Conservation (phyloP, 306 rosid genomes). For the Ochetophila trinervis region DNA sequence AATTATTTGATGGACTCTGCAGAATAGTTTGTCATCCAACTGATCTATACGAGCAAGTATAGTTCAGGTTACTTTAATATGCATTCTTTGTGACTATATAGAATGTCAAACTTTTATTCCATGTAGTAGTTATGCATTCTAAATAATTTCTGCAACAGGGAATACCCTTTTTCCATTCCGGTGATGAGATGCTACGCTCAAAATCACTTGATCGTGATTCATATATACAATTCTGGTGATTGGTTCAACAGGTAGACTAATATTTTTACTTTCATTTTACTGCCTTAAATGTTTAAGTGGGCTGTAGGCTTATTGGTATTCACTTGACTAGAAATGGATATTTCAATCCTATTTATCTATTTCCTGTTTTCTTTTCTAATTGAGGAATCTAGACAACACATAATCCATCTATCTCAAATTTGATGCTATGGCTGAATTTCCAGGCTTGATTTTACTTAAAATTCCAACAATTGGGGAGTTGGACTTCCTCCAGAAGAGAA, state of each 20-base stretch:
- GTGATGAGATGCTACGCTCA: slow-evolving; percentile 87
- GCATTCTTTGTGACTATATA: too few relatives aligned
- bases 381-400: neutral
- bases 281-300: neutral
- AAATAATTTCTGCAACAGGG: slow-evolving; percentile 50
- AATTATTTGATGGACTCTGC: too few relatives aligned
- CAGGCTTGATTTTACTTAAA: slow-evolving; percentile 89
- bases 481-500: slow-evolving; percentile 92
- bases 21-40: too few relatives aligned
- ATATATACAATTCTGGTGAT: slow-evolving; percentile 94
- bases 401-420: slow-evolving; percentile 6
- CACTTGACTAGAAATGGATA: neutral
- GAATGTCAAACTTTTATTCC: too few relatives aligned
- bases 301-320: neutral
- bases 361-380: neutral
- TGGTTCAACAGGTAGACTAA: slow-evolving; percentile 80
- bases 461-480: slow-evolving; percentile 85
- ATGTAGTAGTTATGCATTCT: neutral
- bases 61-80: too few relatives aligned
- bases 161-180: slow-evolving; percentile 81
- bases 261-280: slow-evolving; percentile 21
- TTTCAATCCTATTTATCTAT: neutral
- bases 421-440: slow-evolving; percentile 17
- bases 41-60: too few relatives aligned
- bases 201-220: slow-evolving; percentile 97